A percentile compares a stretch with the other conserved stretches of the same genome.
These are phyloP conservation scores for Gomphus bonarii DNA, from an alignment of 1,284 basidiomycete species.

Conservation along the genomic window DNA sequence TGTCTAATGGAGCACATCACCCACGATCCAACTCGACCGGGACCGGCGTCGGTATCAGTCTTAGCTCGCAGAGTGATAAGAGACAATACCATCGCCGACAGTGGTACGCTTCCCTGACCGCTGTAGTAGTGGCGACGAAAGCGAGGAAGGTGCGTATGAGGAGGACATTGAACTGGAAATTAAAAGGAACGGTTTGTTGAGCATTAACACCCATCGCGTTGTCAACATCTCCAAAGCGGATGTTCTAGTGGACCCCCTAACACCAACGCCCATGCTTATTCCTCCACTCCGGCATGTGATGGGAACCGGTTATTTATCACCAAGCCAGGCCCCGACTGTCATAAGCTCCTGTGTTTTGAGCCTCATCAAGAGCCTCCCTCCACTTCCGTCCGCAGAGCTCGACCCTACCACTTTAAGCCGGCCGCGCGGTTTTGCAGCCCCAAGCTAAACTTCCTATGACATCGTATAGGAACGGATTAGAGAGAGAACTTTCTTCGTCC, in stretches of 20 bases:
- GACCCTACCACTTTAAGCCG: neutral
- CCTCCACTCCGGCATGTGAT: constrained; percentile 17
- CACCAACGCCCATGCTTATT: constrained; percentile 5
- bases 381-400: constrained; percentile 35
- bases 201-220: neutral
- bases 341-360: constrained; percentile 29
- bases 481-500: neutral
- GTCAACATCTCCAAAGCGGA: constrained; percentile 3
- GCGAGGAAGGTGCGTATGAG: neutral
- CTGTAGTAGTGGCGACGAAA: constrained; percentile 36
- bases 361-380: constrained; percentile 67
- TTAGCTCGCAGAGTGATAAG: constrained; percentile 47
- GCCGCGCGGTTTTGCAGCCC: neutral
- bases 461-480: neutral
- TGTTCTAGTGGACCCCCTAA: neutral
- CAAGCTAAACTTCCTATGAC: constrained; percentile 1
- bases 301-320: neutral
- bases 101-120: constrained; percentile 34
- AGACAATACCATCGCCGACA: constrained; percentile 63
- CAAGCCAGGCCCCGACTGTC: constrained; percentile 24
- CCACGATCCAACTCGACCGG: constrained; percentile 41
- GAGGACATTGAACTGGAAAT: neutral
- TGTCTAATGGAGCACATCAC: constrained; percentile 10
- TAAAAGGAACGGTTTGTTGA: neutral
- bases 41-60: constrained; percentile 48